phyloP scores from a whole-genome alignment of 805 yeast species.

The Candida coquimbonensis region DNA sequence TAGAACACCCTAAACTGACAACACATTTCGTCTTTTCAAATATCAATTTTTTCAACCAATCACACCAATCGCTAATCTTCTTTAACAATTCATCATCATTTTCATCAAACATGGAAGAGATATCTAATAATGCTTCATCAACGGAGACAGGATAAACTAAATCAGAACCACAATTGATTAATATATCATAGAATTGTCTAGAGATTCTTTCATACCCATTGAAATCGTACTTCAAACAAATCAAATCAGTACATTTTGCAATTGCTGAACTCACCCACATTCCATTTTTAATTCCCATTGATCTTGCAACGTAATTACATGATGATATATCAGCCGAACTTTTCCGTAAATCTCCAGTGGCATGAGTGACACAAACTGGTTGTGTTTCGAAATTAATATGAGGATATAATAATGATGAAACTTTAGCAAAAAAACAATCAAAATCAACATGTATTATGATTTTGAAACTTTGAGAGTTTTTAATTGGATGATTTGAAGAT shows the following conservation, averaged over 20 bases:
- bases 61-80: conserved; percentile 22
- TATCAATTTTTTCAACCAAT: conserved; percentile 31
- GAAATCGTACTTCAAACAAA: conserved; percentile 67
- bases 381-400: conserved; percentile 40
- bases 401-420: conserved; percentile 55
- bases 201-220: conserved; percentile 64
- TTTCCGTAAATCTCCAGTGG: conserved; percentile 25
- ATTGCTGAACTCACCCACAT: conserved; percentile 79
- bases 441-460: conserved; percentile 78
- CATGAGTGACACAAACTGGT: conserved; percentile 58
- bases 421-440: conserved; percentile 91
- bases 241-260: conserved; percentile 56
- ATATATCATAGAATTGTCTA: conserved; percentile 50
- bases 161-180: conserved; percentile 37
- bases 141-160: conserved; percentile 68
- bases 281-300: conserved; percentile 75
- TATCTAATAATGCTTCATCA: conserved; percentile 84
- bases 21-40: conserved; percentile 45
- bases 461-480: conserved; percentile 2
- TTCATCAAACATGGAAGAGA: conserved; percentile 30
- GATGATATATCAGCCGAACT: conserved; percentile 78
- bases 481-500: neutral
- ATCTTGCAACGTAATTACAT: conserved; percentile 83
- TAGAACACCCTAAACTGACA: conserved; percentile 75
- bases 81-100: conserved; percentile 16